Evolutionary conservation across 179 eudicot genomes (phyloP).

Genomic region (Sideroxylon spinosum): DNA sequence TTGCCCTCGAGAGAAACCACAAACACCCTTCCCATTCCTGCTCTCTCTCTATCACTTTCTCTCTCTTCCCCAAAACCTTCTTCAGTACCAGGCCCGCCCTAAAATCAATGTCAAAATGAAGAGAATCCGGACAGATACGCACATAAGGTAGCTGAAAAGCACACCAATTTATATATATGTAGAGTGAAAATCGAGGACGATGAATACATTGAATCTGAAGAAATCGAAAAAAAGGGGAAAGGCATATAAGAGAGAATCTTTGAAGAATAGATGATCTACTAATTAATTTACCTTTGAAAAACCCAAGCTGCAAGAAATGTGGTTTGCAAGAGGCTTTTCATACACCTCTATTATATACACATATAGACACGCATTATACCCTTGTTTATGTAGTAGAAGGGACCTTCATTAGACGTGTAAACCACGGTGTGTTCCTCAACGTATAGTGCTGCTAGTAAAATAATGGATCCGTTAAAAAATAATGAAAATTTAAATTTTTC

Average conservation of each 20-base stretch:
- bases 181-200: not conserved
- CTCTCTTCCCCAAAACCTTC: not conserved
- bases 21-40: conserved; percentile 70
- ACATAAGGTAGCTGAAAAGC: not conserved
- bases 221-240: not conserved
- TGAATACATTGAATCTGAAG: conserved; percentile 1
- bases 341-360: not conserved
- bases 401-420: too few species aligned
- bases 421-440: too few species aligned
- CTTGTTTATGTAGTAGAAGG: too few species aligned
- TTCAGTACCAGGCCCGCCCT: not conserved
- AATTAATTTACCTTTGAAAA: not conserved
- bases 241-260: not conserved
- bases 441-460: too few species aligned
- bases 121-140: not conserved
- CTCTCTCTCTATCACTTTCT: conserved; percentile 12
- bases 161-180: not conserved
- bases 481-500: too few species aligned
- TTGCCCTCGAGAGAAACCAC: conserved; percentile 72
- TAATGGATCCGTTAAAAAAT: too few species aligned
- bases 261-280: not conserved
- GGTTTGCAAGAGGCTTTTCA: not conserved
- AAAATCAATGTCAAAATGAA: not conserved
- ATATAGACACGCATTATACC: too few species aligned
- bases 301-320: not conserved